A percentile compares a stretch with the other conserved stretches of the same genome.
Conservation (phyloP, 176 grass and related monocot genomes). For the Paspalum vaginatum region DNA sequence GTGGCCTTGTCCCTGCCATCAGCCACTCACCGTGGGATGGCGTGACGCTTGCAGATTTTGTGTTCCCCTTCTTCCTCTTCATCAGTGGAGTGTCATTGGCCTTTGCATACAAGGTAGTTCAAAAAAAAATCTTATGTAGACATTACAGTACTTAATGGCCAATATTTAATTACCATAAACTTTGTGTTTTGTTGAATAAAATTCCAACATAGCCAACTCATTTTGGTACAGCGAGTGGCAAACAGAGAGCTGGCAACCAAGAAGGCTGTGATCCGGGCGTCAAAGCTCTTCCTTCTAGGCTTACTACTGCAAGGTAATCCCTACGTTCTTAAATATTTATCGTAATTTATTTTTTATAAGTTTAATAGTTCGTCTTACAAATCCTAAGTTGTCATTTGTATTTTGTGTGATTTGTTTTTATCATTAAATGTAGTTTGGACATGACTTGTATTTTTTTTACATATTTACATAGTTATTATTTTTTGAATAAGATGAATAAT, state of each 20-base stretch:
- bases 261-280: conserved; percentile 56
- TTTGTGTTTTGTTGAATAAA: no score
- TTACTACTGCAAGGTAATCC: conserved; percentile 73
- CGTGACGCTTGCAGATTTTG: conserved; percentile 68
- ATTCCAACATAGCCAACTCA: neutral
- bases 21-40: conserved; percentile 86
- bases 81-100: conserved; percentile 74
- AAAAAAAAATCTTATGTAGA: neutral
- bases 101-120: conserved; percentile 72
- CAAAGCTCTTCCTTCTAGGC: conserved; percentile 75
- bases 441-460: no score
- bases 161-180: neutral
- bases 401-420: no score
- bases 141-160: neutral
- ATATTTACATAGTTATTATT: no score
- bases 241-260: conserved; percentile 54
- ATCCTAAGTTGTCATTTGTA: no score
- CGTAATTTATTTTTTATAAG: no score
- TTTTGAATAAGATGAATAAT: no score
- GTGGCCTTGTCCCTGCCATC: conserved; percentile 59
- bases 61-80: conserved; percentile 89
- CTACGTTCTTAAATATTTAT: no score
- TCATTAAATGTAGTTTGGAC: no score
- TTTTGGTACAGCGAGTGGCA: conserved; percentile 50
- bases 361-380: no score